Base-by-base conservation (phyloP, 768 basidiomycete genomes). In the Galerina sulciceps region DNA sequence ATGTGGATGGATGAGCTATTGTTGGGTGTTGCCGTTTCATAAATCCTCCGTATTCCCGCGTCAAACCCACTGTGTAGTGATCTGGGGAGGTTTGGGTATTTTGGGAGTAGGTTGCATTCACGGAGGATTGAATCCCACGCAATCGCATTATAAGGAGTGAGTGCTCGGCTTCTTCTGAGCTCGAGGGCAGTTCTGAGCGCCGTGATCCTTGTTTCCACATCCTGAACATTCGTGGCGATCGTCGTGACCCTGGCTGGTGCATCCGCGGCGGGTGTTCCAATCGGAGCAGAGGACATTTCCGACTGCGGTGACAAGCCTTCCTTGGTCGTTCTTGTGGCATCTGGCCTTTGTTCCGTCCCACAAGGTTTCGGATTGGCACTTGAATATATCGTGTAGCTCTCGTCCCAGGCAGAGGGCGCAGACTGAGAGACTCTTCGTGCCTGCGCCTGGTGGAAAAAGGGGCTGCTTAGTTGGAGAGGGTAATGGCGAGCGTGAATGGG, bases 211-310 rank as follows among this genome's bases (percentile, higher is more conserved):
- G 0, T 61, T 52, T 31, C 76, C 74, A 48, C 81, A 81, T 4
- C 81, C 79, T 0, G 79, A 81, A 68, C 80, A 82, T 13, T 72
- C 53, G 67, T 82, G 80, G 0, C 52, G 49, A 20, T 60, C 44
- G 14, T 63, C 47, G 61, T 76, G 72, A 4, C 53, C 53, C 13
- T 37, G 58, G 36, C 41, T 58, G 2, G 20, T 31, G 64, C 78
- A 81, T 0, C 75, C 72, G 10, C 20, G 23, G 0, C 56, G 17
- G 0, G 35, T 23, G 37, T 81, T 74, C 70, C 69, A 81, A 35
- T 75, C 62, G 41, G 66, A 47, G 61, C 79, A 81, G 6, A 80
- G 44, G n/a, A 61, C 43, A 1, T 37, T 49, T 2, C 71, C 70
- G 2, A 55, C 50, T 0, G 60, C 60, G 42, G 65, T 68, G 53